Evolutionary conservation across 768 basidiomycete species (phyloP), one percentile per base, ranked within the genome.

Genomic region (Suillus placidus): DNA sequence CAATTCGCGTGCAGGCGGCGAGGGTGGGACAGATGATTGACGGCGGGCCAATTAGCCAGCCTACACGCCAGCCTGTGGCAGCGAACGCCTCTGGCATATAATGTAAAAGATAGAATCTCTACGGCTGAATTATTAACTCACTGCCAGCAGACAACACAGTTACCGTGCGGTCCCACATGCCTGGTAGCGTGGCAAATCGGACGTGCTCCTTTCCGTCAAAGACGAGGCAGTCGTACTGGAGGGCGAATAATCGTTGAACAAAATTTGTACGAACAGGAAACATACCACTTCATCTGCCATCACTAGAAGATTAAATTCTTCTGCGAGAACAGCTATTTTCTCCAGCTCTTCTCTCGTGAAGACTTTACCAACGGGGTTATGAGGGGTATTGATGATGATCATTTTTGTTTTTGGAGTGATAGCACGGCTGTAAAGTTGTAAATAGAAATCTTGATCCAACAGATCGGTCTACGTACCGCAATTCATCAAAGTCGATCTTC

Each of bases 351-450:
- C 73, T 64, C 84, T 85, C 7, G 89, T 91, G 76, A 97, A 99
- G 42, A 98, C 94, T 78, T 99, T 99, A 57, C 97, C 97, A n/a
- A 98, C 86, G 30, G 97, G 97, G 77, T 99, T 99, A 78, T 98
- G 96, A 7, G 96, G 95, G 2, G 97, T 98, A 78, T 97, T 98
- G 70, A 97, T 82, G 69, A 97, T 92, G 68, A 99, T 94, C 78
- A 95, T 93, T 78, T 99, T 99, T 8, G 95, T 91, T 60, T 90
- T 89, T 13, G 93, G 86, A 6, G 95, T 95, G 73, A 98, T 85
- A 13, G 97, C 89, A 30, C 85, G 85, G 64, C 94, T 92, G 20
- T 42, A 37, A 51, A 13, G n/a, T 49, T 18, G 56, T 67, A 65
- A 35, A 35, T 32, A 26, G 34, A 40, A 20, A 45, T 8, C 18